A percentile compares a stretch with the other conserved stretches of the same genome.
Evolutionary conservation across 345 rosid species (phyloP).

Genomic region (Eucalyptus shirleyi): DNA sequence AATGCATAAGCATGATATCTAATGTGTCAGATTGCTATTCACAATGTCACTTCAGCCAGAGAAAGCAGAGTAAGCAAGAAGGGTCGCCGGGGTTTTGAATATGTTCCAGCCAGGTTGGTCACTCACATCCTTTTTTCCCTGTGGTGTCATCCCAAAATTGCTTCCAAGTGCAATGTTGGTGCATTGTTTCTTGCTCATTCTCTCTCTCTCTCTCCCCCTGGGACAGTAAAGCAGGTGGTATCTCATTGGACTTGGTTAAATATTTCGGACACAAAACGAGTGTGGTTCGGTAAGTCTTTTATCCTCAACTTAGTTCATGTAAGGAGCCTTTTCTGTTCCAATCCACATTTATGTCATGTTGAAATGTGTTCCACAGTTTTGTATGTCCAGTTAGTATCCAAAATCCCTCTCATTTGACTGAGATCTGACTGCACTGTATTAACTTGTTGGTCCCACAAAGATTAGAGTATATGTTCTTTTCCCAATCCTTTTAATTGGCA

Average conservation of each 20-base stretch:
- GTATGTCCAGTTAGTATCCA: not conserved
- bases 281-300: conserved; percentile 49
- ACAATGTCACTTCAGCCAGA: conserved; percentile 79
- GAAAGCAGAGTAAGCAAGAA: conserved; percentile 83
- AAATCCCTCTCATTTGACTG: not conserved
- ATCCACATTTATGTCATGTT: not conserved
- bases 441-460: not conserved
- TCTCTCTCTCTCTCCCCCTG: not conserved
- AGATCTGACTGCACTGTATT: not conserved
- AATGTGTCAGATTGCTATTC: conserved; percentile 56
- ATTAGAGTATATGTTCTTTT: not conserved
- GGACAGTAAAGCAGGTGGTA: conserved; percentile 65
- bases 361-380: not conserved
- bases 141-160: not conserved
- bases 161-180: not conserved
- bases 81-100: conserved; percentile 73
- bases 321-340: not conserved
- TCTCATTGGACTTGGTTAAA: conserved; percentile 76
- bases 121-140: not conserved
- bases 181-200: not conserved
- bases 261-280: conserved; percentile 79
- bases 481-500: not conserved
- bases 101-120: conserved; percentile 52
- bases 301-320: not conserved
- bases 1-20: not conserved